Conservation (phyloP, 192 early-diverging fungal genomes). For the Spinellus fusiger region DNA sequence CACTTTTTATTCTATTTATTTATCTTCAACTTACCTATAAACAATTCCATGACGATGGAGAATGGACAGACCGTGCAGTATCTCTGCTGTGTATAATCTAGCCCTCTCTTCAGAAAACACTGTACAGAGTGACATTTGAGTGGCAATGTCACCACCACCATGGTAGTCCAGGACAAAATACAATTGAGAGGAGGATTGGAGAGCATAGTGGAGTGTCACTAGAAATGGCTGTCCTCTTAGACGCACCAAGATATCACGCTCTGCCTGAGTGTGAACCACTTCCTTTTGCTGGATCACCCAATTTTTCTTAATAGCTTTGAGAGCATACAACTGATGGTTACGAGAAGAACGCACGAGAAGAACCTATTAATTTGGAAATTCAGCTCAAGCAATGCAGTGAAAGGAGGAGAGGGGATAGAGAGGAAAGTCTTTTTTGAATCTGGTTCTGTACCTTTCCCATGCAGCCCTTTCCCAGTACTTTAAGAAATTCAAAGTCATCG, state of each 20-base stretch:
- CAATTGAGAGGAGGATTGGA: conserved; percentile 67
- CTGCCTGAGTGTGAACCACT: conserved; percentile 69
- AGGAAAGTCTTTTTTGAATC: background rate
- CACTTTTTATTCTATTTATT: background rate
- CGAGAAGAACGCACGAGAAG: conserved; percentile 61
- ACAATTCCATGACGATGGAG: conserved; percentile 63
- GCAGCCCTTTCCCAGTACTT: conserved; percentile 75
- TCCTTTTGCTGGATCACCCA: conserved; percentile 72
- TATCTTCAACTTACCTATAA: conserved; percentile 35
- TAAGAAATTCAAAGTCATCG: conserved; percentile 58
- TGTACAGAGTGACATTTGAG: conserved; percentile 62
- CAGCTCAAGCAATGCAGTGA: background rate
- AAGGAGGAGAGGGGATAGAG: background rate
- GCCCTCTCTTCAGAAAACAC: conserved; percentile 57
- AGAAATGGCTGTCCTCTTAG: conserved; percentile 54
- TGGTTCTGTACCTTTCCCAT: conserved; percentile 76
- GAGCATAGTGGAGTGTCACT: conserved; percentile 65
- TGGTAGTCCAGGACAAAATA: conserved; percentile 76
- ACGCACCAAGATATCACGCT: conserved; percentile 60
- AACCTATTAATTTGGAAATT: conserved; percentile 11
- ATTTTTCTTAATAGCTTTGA: conserved; percentile 75
- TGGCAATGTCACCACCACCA: conserved; percentile 77
- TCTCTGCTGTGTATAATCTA: conserved; percentile 68
- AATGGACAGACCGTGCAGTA: conserved; percentile 61
- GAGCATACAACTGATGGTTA: conserved; percentile 68